Conservation (phyloP, 441 rosid species). For the Omphalea diandra region DNA sequence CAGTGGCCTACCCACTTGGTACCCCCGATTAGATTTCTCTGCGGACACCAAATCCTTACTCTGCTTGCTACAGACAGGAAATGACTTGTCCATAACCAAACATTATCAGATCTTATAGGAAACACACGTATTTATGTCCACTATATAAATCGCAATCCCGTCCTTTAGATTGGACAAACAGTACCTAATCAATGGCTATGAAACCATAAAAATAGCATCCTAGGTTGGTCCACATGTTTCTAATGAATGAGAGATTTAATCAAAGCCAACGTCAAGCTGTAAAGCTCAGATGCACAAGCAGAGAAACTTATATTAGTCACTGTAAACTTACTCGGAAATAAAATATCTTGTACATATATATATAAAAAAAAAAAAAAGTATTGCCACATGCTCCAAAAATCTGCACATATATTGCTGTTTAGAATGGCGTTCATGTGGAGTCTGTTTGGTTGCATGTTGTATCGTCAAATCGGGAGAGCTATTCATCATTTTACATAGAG, state of each 20-base stretch:
- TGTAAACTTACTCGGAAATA: too few species aligned
- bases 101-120: slow-evolving; percentile 14
- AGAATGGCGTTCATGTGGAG: slow-evolving; percentile 1
- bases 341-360: too few species aligned
- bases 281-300: too few species aligned
- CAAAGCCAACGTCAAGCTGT: too few species aligned
- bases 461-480: slow-evolving; percentile 43
- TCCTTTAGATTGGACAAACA: background rate
- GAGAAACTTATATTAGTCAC: too few species aligned
- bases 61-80: slow-evolving; percentile 28
- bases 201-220: background rate
- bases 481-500: too few species aligned
- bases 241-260: slow-evolving; percentile 34
- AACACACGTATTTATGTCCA: slow-evolving; percentile 28
- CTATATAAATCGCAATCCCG: slow-evolving; percentile 16
- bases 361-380: too few species aligned
- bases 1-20: slow-evolving; percentile 41
- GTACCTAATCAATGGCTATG: background rate
- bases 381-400: too few species aligned
- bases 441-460: slow-evolving; percentile 26
- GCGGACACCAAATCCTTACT: slow-evolving; percentile 37
- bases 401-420: too few species aligned
- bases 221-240: slow-evolving; percentile 14
- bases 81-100: slow-evolving; percentile 29
- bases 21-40: slow-evolving; percentile 40